phyloP scores from a whole-genome alignment of 1,139 yeast genomes.

The Yamadazyma songkhlaensis region DNA sequence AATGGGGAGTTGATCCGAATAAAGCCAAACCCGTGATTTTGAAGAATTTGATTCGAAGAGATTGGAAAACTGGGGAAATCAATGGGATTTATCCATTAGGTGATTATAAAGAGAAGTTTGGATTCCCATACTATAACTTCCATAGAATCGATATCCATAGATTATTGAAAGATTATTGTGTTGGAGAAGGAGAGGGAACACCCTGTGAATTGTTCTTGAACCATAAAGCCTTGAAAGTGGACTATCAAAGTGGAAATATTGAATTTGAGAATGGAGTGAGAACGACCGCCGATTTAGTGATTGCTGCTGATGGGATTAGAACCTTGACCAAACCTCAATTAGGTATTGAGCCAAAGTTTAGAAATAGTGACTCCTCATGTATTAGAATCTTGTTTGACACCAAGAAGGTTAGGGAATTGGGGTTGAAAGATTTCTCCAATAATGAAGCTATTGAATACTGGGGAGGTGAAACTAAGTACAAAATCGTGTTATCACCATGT shows the following conservation, averaged over 20 bases:
- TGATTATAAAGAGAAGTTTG: slow-evolving; percentile 22
- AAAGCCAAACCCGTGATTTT: slow-evolving; percentile 23
- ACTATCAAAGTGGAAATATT: slow-evolving; percentile 21
- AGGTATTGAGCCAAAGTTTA: slow-evolving; percentile 19
- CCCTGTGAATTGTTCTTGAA: slow-evolving; percentile 19
- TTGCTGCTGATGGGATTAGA: slow-evolving; percentile 39
- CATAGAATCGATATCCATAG: slow-evolving; percentile 22
- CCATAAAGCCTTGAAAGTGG: slow-evolving; percentile 20
- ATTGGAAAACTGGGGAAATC: slow-evolving; percentile 22
- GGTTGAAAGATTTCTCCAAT: slow-evolving; percentile 13
- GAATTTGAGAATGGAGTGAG: slow-evolving; percentile 19
- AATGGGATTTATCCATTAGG: slow-evolving; percentile 16
- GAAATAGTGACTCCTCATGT: slow-evolving; percentile 17
- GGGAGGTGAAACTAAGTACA: slow-evolving; percentile 24
- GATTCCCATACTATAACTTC: slow-evolving; percentile 19
- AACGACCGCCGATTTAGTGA: slow-evolving; percentile 27
- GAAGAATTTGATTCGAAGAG: slow-evolving; percentile 17
- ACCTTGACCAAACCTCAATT: slow-evolving; percentile 21
- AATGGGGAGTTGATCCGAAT: slow-evolving; percentile 17
- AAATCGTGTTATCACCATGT: slow-evolving; percentile 26
- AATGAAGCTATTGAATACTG: slow-evolving; percentile 28
- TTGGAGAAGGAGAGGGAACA: slow-evolving; percentile 15
- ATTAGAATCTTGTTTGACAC: slow-evolving; percentile 21
- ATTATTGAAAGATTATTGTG: slow-evolving; percentile 17
- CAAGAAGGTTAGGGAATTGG: slow-evolving; percentile 15